phyloP scores from a whole-genome alignment of 2,329 filamentous ascomycete genomes.

The Dactylellina leptospora region DNA sequence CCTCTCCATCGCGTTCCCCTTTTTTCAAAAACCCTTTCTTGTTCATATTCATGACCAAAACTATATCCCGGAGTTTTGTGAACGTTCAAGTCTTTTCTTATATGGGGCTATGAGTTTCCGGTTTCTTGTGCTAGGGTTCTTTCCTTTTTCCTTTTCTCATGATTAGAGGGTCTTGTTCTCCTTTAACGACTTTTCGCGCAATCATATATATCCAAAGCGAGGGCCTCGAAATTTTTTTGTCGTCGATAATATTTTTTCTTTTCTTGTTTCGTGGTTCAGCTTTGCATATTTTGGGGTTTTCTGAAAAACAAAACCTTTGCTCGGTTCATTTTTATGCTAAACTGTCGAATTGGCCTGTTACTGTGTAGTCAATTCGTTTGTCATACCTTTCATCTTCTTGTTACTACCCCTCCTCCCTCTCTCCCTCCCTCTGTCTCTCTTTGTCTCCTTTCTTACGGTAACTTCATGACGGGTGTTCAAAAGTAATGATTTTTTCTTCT shows the following conservation, averaged over 20 bases:
- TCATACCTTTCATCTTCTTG: background rate
- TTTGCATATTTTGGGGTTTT: constrained; percentile 24
- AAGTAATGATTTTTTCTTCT: constrained; percentile 26
- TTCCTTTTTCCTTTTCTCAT: constrained; percentile 30
- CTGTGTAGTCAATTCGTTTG: background rate
- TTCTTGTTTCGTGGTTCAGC: background rate
- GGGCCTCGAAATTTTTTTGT: constrained; percentile 14
- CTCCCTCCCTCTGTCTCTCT: background rate
- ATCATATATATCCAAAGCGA: constrained; percentile 34
- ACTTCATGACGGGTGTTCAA: constrained; percentile 51
- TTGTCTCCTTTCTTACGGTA: constrained; percentile 25
- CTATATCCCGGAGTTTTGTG: constrained; percentile 53
- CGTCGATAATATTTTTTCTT: constrained; percentile 13
- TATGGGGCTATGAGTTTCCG: constrained; percentile 48
- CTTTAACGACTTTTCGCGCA: constrained; percentile 27
- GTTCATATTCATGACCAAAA: constrained; percentile 50
- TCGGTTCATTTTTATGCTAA: background rate
- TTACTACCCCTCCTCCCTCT: no score
- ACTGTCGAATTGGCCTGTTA: background rate
- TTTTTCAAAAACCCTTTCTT: constrained; percentile 19
- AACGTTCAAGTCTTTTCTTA: constrained; percentile 51
- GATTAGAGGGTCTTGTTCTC: constrained; percentile 47
- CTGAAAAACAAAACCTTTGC: constrained; percentile 15
- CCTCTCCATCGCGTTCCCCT: background rate
- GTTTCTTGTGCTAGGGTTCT: constrained; percentile 15